These are phyloP conservation scores for Geosmithia flava DNA, from an alignment of 2,329 filamentous ascomycete species.

Conservation along the genomic window DNA sequence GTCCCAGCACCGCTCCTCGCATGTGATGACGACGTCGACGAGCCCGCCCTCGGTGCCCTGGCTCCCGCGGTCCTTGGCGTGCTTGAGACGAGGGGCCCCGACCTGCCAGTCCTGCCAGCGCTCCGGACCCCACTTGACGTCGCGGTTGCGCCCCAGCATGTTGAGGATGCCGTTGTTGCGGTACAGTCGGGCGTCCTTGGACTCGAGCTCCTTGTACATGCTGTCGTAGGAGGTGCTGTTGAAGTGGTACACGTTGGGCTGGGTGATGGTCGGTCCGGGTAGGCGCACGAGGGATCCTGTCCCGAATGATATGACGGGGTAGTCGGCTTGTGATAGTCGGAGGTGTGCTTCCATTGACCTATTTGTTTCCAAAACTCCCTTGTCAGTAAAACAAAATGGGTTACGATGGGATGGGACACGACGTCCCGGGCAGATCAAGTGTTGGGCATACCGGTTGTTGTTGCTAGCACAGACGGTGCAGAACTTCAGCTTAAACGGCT, in stretches of 20 bases:
- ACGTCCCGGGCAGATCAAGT: neutral
- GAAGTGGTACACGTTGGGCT: constrained; percentile 97
- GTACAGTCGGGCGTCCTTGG: constrained; percentile 81
- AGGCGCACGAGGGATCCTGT: constrained; percentile 90
- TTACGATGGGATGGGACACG: neutral
- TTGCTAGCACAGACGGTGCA: constrained; percentile 99
- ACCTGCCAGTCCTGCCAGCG: constrained; percentile 96
- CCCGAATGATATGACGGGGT: constrained; percentile 96
- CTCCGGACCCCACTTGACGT: constrained; percentile 90
- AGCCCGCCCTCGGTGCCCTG: constrained; percentile 76
- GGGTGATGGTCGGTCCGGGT: constrained; percentile 78
- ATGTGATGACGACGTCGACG: constrained; percentile 92
- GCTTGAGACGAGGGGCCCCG: constrained; percentile 69
- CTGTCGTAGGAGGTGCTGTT: constrained; percentile 91
- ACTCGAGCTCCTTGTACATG: constrained; percentile 83
- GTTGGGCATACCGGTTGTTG: constrained; percentile 67
- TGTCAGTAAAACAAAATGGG: no score
- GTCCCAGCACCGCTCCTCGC: constrained; percentile 97
- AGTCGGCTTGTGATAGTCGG: constrained; percentile 71
- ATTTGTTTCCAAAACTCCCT: no score
- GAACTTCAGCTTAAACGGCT: constrained; percentile 82
- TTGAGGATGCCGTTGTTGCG: constrained; percentile 85
- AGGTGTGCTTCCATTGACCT: constrained; percentile 99
- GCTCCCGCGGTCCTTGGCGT: constrained; percentile 63
- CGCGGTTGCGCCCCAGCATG: constrained; percentile 87